Base-by-base conservation (phyloP, 2,329 filamentous ascomycete genomes). In the Aspergillus aculeatus region DNA sequence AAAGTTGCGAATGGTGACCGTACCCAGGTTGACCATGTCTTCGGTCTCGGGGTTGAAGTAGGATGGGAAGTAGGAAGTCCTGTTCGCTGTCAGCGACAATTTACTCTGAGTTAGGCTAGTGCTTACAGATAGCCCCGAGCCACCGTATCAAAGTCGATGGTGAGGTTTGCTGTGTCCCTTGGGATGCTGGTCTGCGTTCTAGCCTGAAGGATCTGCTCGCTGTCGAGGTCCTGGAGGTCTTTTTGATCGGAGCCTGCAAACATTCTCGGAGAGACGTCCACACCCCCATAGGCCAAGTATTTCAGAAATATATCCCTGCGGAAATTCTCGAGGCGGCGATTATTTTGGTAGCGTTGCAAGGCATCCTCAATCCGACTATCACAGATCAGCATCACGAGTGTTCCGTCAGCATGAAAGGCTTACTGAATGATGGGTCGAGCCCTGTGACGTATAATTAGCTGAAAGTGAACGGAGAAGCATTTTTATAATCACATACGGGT, bases 301-400 rank as follows among this genome's bases (percentile, higher is more conserved):
- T 90, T 90, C 69, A 85, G 83, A 76, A 99, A 95, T 35, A 92
- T 78, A 19, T 83, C 79, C 4, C 80, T 74, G 24, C 86, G 86
- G 4, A 85, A 80, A 12, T 80, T 74, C 60, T 89, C 84, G 60
- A 96, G 84, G 64, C 90, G 92, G 32, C 93, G 89, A 50, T 88
- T 89, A 38, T 85, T 82, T 62, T 89, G 86, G 77, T 89, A 99
- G 14, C 92, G 89, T 65, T 92, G 87, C 57, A 98, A 89, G 50
- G 91, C 95, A 26, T 88, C 84, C 70, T 97, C 89, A 47, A 98
- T 91, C 50, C 95, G 91, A 58, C 89, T 90, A 60, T 5, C 60
- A 47, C 2, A 47, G 53, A 62, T 71, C 51, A 72, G 58, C 16
- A 54, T 26, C 7, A 50, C 11, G 2, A 14, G 24, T 16, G 14